A percentile compares a stretch with the other conserved stretches of the same genome.
Conservation (phyloP, 176 grass and related monocot genomes). For the Juncus inflexus region DNA sequence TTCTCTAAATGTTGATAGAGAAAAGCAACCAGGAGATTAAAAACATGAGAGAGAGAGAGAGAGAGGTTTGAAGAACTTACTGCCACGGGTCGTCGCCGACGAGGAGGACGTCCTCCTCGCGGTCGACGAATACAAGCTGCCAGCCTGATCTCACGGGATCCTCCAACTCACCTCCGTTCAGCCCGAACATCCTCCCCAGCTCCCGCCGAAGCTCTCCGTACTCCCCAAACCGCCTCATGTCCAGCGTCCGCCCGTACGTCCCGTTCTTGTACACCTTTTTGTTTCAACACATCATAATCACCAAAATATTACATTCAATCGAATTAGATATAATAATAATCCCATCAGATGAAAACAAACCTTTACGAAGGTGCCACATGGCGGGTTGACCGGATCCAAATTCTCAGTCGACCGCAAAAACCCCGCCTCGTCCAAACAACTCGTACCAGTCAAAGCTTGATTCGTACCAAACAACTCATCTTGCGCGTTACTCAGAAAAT, state of each 20-base stretch:
- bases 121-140: conserved; percentile 99
- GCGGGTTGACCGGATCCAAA: conserved; percentile 54
- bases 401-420: conserved; percentile 53
- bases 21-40: not conserved
- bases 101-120: conserved; percentile 88
- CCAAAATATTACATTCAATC: not conserved
- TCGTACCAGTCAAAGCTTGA: conserved; percentile 48
- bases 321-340: too few relatives aligned
- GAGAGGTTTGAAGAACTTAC: conserved; percentile 35
- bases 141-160: conserved; percentile 99
- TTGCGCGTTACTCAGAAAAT: conserved; percentile 69
- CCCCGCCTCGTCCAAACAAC: conserved; percentile 64
- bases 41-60: not conserved
- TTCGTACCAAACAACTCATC: conserved; percentile 68
- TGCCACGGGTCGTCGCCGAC: conserved; percentile 95
- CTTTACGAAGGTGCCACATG: conserved; percentile 96
- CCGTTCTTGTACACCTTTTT: conserved; percentile 87
- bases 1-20: too few relatives aligned
- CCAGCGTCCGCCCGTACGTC: conserved; percentile 76
- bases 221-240: conserved; percentile 88
- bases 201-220: conserved; percentile 79
- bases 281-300: not conserved
- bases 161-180: conserved; percentile 82
- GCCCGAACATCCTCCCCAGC: conserved; percentile 79
- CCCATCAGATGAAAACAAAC: conserved; percentile 42